These are phyloP conservation scores for Kwoniella heveanensis DNA, from an alignment of 768 basidiomycete species.

Conservation along the genomic window DNA sequence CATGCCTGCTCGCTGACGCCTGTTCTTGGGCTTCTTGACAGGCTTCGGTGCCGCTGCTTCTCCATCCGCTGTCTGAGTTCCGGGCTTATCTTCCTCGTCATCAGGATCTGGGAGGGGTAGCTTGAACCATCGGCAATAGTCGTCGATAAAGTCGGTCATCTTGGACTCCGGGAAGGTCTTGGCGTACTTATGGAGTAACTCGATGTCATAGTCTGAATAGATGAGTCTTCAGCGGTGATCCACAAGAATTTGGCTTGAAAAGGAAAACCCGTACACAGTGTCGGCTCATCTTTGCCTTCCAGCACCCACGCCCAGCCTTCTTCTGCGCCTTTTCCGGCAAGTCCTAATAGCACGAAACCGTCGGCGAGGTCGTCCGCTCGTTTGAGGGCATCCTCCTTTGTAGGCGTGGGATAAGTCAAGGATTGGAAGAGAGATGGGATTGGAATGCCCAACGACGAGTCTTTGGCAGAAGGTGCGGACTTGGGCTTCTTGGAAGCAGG, in stretches of 20 bases:
- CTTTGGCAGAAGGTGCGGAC: conserved; percentile 54
- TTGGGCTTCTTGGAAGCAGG: not conserved
- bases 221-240: too few species aligned
- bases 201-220: conserved; percentile 61
- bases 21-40: conserved; percentile 19
- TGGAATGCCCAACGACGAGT: conserved; percentile 6
- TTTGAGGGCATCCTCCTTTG: conserved; percentile 58
- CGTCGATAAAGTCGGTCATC: conserved; percentile 64
- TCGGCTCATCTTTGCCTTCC: conserved; percentile 71
- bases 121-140: conserved; percentile 69
- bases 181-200: conserved; percentile 65
- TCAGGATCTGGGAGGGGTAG: conserved; percentile 57
- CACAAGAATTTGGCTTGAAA: too few species aligned
- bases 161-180: conserved; percentile 66
- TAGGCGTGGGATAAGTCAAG: conserved; percentile 58
- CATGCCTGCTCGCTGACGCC: conserved; percentile 20
- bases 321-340: conserved; percentile 65
- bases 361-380: conserved; percentile 73
- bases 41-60: conserved; percentile 13
- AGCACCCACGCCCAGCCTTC: conserved; percentile 78
- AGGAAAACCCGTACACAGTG: conserved; percentile 62
- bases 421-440: conserved; percentile 49
- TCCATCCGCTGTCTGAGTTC: not conserved
- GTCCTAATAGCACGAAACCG: conserved; percentile 73
- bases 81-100: conserved; percentile 57